Evolutionary conservation across 2,329 filamentous ascomycete genomes (phyloP), one percentile per base, ranked within the genome.

Genomic region (Ceratocystiopsis brevicomis): DNA sequence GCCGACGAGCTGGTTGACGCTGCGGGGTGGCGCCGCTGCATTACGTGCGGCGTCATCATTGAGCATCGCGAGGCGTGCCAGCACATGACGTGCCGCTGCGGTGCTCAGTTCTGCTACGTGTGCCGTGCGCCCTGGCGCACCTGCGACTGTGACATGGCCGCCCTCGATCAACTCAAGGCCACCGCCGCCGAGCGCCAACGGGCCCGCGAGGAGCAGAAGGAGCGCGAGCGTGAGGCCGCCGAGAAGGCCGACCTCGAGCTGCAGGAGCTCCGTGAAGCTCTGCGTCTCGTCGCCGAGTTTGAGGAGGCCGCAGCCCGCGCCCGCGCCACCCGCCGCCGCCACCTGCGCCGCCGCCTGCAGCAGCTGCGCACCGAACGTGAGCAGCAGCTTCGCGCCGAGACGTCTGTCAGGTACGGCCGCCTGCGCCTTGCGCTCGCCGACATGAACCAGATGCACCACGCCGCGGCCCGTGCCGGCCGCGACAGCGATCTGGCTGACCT

Each of bases 81-180:
- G 58, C 84, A 90, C 57, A 92, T 92, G 76, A 88, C 77, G 5
- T 92, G 84, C 52, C 73, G 79, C 35, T 93, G 85, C 56, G 78
- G 73, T 35, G 78, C 79, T 10, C 67, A 90, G 53, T 92, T 92
- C 58, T 92, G 85, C 64, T 90, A 88, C 61, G 71, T 87, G 3
- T 92, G 84, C 57, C 76, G 75, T 6, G 57, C 61, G 19, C 68
- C 65, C 44, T 92, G 84, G 85, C 72, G 76, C 51, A 81, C 76
- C 0, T 90, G 83, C 54, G 59, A 59, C 2, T 90, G 84, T 56
- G 66, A 61, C 2, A 63, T 66, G 57, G 51, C 58, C 13, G 59
- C 71, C 48, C 60, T 75, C 2, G 40, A 43, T 3, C 51, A 44
- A 1, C 47, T 68, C 35, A 70, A 71, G 45, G 38, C 48, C 1